phyloP scores from a whole-genome alignment of 129 eudicot species.

The Cynara cardunculus region DNA sequence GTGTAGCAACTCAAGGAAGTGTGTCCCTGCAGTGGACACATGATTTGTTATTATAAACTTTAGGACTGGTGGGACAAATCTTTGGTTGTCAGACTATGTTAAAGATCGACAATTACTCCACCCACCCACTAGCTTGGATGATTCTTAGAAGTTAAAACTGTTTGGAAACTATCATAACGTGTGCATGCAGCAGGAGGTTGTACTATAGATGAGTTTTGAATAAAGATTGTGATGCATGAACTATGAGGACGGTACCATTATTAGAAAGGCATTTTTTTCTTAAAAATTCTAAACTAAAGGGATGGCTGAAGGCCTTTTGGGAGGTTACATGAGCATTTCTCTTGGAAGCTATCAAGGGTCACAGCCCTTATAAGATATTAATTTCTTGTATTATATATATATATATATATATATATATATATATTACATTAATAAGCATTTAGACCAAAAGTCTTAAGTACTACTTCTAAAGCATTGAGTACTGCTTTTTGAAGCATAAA shows the following conservation, averaged over 20 bases:
- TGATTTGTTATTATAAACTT: constrained; percentile 21
- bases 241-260: constrained; percentile 1
- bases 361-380: constrained; percentile 6
- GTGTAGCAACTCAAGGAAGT: constrained; percentile 41
- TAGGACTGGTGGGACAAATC: constrained; percentile 34
- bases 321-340: constrained; percentile 15
- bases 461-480: too few species aligned
- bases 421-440: too few species aligned
- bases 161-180: constrained; percentile 7
- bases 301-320: neutral
- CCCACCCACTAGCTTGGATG: constrained; percentile 28
- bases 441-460: too few species aligned
- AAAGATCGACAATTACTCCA: constrained; percentile 39
- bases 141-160: constrained; percentile 35
- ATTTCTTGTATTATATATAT: neutral
- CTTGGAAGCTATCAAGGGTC: constrained; percentile 27
- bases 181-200: constrained; percentile 17
- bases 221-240: neutral
- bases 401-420: too few species aligned
- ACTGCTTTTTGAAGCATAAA: too few species aligned
- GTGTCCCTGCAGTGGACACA: constrained; percentile 41
- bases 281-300: neutral
- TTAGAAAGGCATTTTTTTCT: neutral
- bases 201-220: constrained; percentile 10
- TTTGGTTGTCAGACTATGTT: constrained; percentile 48